Base-by-base conservation (phyloP, 2,329 filamentous ascomycete species). In the Sporothrix curviconia region DNA sequence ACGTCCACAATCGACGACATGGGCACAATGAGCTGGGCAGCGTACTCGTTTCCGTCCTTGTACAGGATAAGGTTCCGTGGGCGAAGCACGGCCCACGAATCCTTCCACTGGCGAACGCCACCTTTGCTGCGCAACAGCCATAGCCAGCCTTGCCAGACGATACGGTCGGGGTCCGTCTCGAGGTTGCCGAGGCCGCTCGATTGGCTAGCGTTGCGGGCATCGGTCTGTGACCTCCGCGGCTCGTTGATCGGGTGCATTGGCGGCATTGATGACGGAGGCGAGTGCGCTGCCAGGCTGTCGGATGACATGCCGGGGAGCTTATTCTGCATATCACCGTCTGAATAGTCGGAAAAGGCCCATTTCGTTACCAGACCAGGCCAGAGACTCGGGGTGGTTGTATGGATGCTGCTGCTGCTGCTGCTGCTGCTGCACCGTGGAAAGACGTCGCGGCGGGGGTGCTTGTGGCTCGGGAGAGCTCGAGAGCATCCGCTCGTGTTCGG, bases 81-180 rank as follows among this genome's bases (percentile, higher is more conserved):
- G 32, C 94, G 88, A 53, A 99, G 79, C 0, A 97, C 94, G 12
- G 87, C 88, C 94, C 94, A 97, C 59, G 91, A 80, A 65, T 90
- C 87, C 76, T 96, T 96, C 94, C 94, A 99, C 67, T 95, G 89
- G 47, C 88, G 85, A 56, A 99, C 78, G 8, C 91, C 90, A 22
- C 86, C 80, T 66, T 90, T 92, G 61, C 86, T 89, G 65, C 89
- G 90, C 57, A 96, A 81, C 61, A 90, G 84, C 70, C 89, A 88
- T 32, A 97, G 82, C 79, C 90, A 92, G 53, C 92, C 92, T 68
- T 97, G 91, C 81, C 89, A 96, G 44, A 97, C 82, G n/a, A 97
- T 87, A 25, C 92, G 86, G 69, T 96, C 92, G 1, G 87, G 85
- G 62, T 94, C 90, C 0, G 24, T 59, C 56, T 79, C 76, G 56